Conservation (phyloP, 768 basidiomycete genomes). For the Sporobolomyces pararoseus region DNA sequence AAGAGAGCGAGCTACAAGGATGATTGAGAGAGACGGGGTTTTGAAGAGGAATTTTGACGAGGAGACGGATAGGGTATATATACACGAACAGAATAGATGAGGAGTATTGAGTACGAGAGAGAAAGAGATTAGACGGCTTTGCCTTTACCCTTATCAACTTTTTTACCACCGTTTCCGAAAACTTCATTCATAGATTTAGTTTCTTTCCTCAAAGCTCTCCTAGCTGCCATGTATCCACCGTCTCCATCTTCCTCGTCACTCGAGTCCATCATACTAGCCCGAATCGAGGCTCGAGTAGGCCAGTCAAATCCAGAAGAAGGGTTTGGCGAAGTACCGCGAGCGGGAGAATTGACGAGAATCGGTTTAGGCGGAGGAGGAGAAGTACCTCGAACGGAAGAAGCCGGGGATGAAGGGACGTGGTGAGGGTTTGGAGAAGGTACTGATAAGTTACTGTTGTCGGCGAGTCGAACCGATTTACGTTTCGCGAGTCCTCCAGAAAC, state of each 20-base stretch:
- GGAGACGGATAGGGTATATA: not conserved
- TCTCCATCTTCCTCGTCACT: slow-evolving; percentile 14
- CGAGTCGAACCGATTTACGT: slow-evolving; percentile 40
- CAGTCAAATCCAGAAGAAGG: slow-evolving; percentile 15
- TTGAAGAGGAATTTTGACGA: not conserved
- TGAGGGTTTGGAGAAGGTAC: not conserved
- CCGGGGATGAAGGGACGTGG: slow-evolving; percentile 15
- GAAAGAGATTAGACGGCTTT: not conserved
- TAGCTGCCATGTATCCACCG: slow-evolving; percentile 28
- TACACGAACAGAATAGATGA: not conserved
- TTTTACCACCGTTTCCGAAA: slow-evolving; percentile 1
- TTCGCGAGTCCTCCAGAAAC: slow-evolving; percentile 12
- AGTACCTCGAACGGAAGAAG: slow-evolving; percentile 26
- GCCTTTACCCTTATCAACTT: slow-evolving; percentile 30
- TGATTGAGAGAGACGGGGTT: not conserved
- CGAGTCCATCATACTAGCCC: slow-evolving; percentile 13
- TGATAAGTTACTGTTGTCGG: slow-evolving; percentile 9
- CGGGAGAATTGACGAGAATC: slow-evolving; percentile 32
- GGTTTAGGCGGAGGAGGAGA: slow-evolving; percentile 3
- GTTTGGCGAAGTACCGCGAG: slow-evolving; percentile 13
- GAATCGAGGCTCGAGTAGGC: slow-evolving; percentile 18
- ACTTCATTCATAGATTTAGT: slow-evolving; percentile 25
- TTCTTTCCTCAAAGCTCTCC: slow-evolving; percentile 23
- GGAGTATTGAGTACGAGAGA: not conserved
- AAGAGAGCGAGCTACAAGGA: not conserved